Base-by-base conservation (phyloP, 805 yeast species). In the Hanseniaspora thailandica region DNA sequence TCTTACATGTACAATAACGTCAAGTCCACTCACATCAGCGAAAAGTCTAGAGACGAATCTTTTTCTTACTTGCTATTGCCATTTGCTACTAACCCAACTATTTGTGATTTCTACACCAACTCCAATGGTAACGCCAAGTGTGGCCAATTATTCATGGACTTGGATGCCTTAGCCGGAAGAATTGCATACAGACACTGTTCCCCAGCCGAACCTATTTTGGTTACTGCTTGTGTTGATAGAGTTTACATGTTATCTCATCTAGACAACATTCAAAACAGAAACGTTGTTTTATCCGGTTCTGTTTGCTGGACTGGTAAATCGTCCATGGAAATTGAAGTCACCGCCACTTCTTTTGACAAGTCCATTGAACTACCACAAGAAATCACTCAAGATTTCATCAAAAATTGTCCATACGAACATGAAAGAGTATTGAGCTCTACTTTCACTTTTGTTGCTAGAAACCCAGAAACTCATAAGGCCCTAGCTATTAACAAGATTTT, bases 171-270 rank as follows among this genome's bases (percentile, higher is more conserved):
- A 56, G 96, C 97, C 2, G 97, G 97, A 34, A 80, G 90, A 63
- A 88, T 89, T 61, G 95, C 96, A 22, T 85, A 88, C 66, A 77
- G 85, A 62, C 97, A 89, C 66, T 86, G 95, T 68, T 75, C 84
- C n/a, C 97, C 97, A 0, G 94, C 96, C 0, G 88, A 85, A 64
- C 97, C 97, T 10, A 87, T 88, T 67, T 84, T 89, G 64, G 97
- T 89, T 41, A 89, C 97, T 9, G 97, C 97, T 1, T 81, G 93
- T 26, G 96, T 89, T 26, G 97, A 90, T 69, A 73, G 96, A 58
- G 86, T 89, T 59, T 84, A 85, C 64, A 81, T 89, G 79, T 78
- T 87, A 55, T 84, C 84, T 66, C 81, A 87, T 60, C 77, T 88
- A 39, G 95, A 87, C 61, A 86, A 82, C 61, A 78, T 88, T 57